Evolutionary conservation across 2,329 filamentous ascomycete genomes (phyloP), one percentile per base, ranked within the genome.

Genomic region (Aphanocladium album): DNA sequence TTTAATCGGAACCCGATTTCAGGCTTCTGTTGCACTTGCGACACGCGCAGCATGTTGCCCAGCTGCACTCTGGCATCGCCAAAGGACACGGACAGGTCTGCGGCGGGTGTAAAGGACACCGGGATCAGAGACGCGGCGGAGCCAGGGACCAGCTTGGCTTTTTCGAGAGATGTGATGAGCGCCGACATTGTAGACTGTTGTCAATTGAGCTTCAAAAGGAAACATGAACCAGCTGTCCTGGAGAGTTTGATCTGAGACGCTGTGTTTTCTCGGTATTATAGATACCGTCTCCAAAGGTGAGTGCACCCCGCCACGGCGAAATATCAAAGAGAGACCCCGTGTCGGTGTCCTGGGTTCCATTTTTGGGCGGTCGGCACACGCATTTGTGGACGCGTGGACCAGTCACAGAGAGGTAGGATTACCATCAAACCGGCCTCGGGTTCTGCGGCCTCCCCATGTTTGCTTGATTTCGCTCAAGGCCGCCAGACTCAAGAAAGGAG

Each of bases 71-170:
- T 58, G 57, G 71, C 73, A n/a, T 60, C 74, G 4, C 67, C 69
- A 56, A 74, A 73, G 11, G 70, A 65, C 16, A 83, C 67, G 8
- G 63, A 62, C 5, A 82, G 72, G 37, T 73, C 64, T 5, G 75
- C 74, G 3, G 70, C 72, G 1, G 80, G 78, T 49, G 68, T 70
- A 67, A 83, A 83, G 27, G 63, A 65, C 11, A 68, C 63, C 0
- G 78, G 74, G 45, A 82, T 76, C 47, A 82, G 64, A 16, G 41
- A 64, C 9, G 67, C 66, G n/a, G 75, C 76, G 2, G 72, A 61
- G 11, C 77, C 76, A 4, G 76, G 77, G 2, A 75, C 71, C n/a
- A 80, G 71, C 25, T 70, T 69, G 19, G 74, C 74, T 27, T 72
- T 64, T n/a, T 68, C 65, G 12, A 79, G 69, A 21, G 75, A 74